Conservation (phyloP, 2,329 filamentous ascomycete species). For the Cadophora gregata region DNA sequence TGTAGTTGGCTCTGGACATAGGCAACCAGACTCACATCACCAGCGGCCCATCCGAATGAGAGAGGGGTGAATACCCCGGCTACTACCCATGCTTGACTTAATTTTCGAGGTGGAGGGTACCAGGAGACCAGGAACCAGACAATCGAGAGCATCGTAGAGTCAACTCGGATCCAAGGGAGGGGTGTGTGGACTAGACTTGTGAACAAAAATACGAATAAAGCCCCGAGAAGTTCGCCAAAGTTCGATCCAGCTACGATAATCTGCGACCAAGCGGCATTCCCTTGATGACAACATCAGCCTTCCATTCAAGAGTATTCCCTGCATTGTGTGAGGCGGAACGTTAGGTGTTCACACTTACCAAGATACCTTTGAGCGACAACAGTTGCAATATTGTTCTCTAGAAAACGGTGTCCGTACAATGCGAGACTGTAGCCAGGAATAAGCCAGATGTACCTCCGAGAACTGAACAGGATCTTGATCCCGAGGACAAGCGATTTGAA, state of each 20-base stretch:
- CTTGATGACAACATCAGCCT: not conserved
- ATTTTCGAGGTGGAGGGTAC: not conserved
- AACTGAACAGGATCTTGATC: constrained; percentile 9
- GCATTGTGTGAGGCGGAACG: not conserved
- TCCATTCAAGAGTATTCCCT: no score
- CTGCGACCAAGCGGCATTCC: constrained; percentile 15
- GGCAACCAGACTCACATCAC: constrained; percentile 13
- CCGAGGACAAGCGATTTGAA: constrained; percentile 11
- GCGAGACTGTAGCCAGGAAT: constrained; percentile 11
- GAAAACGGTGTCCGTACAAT: constrained; percentile 13
- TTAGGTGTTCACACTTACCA: not conserved
- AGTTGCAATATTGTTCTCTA: constrained; percentile 9
- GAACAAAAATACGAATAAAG: constrained; percentile 9
- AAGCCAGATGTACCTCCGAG: constrained; percentile 8
- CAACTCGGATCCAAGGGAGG: constrained; percentile 11
- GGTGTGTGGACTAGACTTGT: not conserved
- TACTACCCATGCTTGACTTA: constrained; percentile 3
- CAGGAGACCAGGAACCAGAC: constrained; percentile 12
- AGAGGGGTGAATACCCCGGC: not conserved
- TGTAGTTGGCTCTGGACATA: constrained; percentile 15
- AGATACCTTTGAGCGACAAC: constrained; percentile 14
- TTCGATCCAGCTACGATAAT: constrained; percentile 13
- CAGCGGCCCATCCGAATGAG: constrained; percentile 13
- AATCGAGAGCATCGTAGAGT: not conserved
- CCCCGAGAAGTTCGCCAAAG: constrained; percentile 13